Conservation (phyloP, 2,329 filamentous ascomycete genomes). For the Dothideomycetidae sp. region DNA sequence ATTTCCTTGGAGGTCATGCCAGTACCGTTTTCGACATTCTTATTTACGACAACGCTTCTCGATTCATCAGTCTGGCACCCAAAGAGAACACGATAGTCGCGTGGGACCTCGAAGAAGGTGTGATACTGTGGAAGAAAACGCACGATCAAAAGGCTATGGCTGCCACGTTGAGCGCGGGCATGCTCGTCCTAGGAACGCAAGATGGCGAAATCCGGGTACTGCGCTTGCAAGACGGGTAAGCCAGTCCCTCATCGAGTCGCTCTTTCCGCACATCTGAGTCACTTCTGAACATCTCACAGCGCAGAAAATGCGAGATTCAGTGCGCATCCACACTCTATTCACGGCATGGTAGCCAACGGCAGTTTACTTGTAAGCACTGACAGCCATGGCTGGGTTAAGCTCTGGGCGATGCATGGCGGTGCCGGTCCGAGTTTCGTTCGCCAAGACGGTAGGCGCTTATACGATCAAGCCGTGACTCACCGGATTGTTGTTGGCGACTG, state of each 20-base stretch:
- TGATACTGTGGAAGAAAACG: not conserved
- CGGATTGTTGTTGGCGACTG: not conserved
- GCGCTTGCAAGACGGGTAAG: not conserved
- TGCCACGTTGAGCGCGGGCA: not conserved
- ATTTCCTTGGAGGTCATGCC: not conserved
- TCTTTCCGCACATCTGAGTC: not conserved
- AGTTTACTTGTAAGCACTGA: not conserved
- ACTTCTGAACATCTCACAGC: not conserved
- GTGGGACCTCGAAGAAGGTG: not conserved
- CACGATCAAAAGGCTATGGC: not conserved
- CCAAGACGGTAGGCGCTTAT: not conserved
- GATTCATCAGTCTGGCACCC: not conserved
- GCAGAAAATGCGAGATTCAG: not conserved
- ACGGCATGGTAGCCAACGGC: not conserved
- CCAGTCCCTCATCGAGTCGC: not conserved
- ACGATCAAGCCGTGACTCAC: not conserved
- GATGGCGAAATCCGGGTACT: not conserved
- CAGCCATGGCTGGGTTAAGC: not conserved
- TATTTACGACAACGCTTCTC: not conserved
- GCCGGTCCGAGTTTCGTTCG: not conserved
- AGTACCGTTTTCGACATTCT: not conserved
- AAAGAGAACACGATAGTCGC: not conserved
- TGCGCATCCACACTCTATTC: not conserved
- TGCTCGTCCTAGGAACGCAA: not conserved
- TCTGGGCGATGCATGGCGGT: not conserved